Conservation (phyloP, 2,329 filamentous ascomycete genomes). For the Penicillium sp. region DNA sequence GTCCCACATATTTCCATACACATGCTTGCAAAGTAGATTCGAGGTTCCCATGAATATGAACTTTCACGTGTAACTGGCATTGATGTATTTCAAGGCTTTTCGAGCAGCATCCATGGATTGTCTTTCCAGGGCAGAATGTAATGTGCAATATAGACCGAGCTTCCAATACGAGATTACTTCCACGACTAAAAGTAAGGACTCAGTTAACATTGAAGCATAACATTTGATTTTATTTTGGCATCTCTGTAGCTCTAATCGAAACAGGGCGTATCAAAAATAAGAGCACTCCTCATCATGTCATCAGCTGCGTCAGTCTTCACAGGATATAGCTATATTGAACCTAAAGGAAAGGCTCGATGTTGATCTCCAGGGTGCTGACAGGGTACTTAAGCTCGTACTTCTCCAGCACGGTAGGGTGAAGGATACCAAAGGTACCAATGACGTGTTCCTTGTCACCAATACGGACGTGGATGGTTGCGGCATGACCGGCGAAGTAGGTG, state of each 20-base stretch:
- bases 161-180: no score
- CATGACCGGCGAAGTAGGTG: conserved; percentile 89
- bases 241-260: conserved; percentile 17
- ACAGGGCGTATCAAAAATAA: conserved; percentile 10
- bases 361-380: conserved; percentile 90
- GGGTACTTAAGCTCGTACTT: conserved; percentile 93
- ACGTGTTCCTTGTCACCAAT: conserved; percentile 70
- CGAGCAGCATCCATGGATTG: no score
- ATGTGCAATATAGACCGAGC: no score
- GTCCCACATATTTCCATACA: not conserved
- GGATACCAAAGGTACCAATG: conserved; percentile 88
- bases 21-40: no score
- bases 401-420: conserved; percentile 90
- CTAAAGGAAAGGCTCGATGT: conserved; percentile 88
- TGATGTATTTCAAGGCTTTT: no score
- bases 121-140: no score
- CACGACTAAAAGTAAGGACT: not conserved
- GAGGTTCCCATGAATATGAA: no score
- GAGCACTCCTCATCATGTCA: conserved; percentile 23
- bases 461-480: conserved; percentile 78
- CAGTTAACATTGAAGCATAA: not conserved
- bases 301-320: conserved; percentile 22
- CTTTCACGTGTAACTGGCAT: no score
- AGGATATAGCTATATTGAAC: conserved; percentile 5
- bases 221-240: conserved; percentile 18